phyloP scores from a whole-genome alignment of 202 grass and related monocot genomes.

The Dendrocalamus latiflorus region DNA sequence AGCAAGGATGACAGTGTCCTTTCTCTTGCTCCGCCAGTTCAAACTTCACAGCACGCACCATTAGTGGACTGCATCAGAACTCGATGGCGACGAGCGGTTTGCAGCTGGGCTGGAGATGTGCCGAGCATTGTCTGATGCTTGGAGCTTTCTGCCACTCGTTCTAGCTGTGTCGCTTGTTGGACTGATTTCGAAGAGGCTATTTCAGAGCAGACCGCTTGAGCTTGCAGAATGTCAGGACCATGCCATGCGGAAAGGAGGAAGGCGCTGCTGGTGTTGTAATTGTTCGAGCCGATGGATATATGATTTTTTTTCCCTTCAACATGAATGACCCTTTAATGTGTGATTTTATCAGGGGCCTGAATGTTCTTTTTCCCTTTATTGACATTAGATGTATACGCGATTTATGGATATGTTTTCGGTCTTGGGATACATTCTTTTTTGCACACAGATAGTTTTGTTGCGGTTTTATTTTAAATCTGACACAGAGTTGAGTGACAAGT shows the following conservation, averaged over 20 bases:
- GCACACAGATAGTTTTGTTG: constrained; percentile 35
- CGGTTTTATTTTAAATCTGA: constrained; percentile 23
- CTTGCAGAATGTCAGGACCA: not conserved
- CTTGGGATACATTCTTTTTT: constrained; percentile 48
- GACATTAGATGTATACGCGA: constrained; percentile 41
- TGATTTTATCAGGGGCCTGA: constrained; percentile 38
- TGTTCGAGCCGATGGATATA: constrained; percentile 23
- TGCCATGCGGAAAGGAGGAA: constrained; percentile 6
- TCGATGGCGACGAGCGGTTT: constrained; percentile 73
- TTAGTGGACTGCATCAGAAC: constrained; percentile 95
- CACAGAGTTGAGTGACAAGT: not conserved
- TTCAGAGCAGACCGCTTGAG: constrained; percentile 21
- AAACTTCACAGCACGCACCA: constrained; percentile 73
- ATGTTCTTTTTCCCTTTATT: constrained; percentile 47
- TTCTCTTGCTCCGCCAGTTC: constrained; percentile 60
- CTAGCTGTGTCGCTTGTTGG: constrained; percentile 3
- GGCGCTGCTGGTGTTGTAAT: constrained; percentile 22
- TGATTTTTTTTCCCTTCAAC: not conserved
- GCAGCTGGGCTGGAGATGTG: constrained; percentile 83
- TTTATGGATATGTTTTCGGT: constrained; percentile 51
- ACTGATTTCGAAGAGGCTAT: constrained; percentile 23
- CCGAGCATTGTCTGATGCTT: constrained; percentile 85
- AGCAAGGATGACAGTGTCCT: constrained; percentile 48
- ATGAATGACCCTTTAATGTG: constrained; percentile 35
- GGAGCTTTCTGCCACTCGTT: not conserved